Evolutionary conservation across 2,329 filamentous ascomycete species (phyloP), one percentile per base, ranked within the genome.

Genomic region (Pseudogymnoascus sp.): DNA sequence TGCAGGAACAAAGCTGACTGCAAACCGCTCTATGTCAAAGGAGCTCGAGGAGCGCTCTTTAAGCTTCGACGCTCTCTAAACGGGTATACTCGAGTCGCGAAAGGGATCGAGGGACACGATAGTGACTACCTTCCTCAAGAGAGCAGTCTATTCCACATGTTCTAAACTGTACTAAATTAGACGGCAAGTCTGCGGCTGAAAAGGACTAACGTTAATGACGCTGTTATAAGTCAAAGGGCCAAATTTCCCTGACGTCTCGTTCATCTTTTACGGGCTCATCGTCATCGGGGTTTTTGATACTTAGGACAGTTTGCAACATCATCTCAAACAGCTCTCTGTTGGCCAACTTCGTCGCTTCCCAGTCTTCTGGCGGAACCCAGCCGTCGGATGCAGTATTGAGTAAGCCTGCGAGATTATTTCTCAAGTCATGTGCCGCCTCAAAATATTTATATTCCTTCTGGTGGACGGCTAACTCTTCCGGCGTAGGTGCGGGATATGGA

Each of bases 31-130:
- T 60, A 70, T 9, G 47, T 71, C 11, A 60, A 66, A 62, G 67
- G 69, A 59, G 65, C 66, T 54, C 69, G 64, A 11, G 68, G 69
- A 7, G 71, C 66, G 44, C 63, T 72, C 2, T 61, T 71, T n/a
- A 70, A 70, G 62, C 64, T 70, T 11, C 69, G 64, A 6, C 64
- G 72, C 10, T 58, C 67, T 9, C 69, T 64, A 15, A 63, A 66
- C 31, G 67, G 66, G 41, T 73, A 58, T 58, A 58, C 31, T 13
- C 54, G 17, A 24, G 29, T 58, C 31, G 54, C 54, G 6, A 58
- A 58, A 24, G 54, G 31, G 31, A 58, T 58, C 3, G 29, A 58
- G 11, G 54, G 11, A 5, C 54, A 58, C 54, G 54, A 58, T 26
- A 36, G 9, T 58, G 31, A 36, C 9, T 2, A 58, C 29, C 54